Evolutionary conservation across 192 early-diverging fungal genomes (phyloP), one percentile per base, ranked within the genome.

Genomic region (Coemansia sp.): DNA sequence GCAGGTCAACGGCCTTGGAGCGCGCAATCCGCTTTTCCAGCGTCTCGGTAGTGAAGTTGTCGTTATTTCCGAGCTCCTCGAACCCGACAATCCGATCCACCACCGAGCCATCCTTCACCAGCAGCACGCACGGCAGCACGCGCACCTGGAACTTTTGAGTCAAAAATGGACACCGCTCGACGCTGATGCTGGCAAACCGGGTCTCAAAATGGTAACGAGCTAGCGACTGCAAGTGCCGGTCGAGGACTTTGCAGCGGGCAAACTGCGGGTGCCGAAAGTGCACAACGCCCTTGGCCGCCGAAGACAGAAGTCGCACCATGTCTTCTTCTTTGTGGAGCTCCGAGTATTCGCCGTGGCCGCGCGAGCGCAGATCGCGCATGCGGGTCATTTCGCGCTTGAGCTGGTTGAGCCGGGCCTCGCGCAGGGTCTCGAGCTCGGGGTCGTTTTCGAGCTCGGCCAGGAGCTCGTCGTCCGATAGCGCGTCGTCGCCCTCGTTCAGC

Each of bases 261-360:
- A 98, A 98, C 55, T 97, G 90, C 40, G 87, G 84, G 57, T 98
- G 95, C 23, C 74, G 88, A 59, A 98, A 98, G 58, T 96, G 93
- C 0, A 95, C 87, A 14, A 84, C 78, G n/a, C 78, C 79, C 40
- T 42, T 59, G 23, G 83, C 84, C 12, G 84, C 79, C 29, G 67
- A 64, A 27, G 90, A 88, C n/a, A 89, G 86, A 27, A 89, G 81
- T 31, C 84, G 77, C 57, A 98, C 81, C 36, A 94, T 75, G 11
- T 88, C 88, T 66, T 93, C 95, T 60, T 98, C 95, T 6, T 78
- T 81, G 4, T 55, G 40, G 15, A 95, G 76, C 30, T 88, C 85
- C 10, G 81, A 69, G 62, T 91, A 94, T 3, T 83, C 74, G 8
- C 95, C 95, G 54, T 90, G 86, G 0, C 83, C 72, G 14, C 75